Base-by-base conservation (phyloP, 2,329 filamentous ascomycete species). In the Pseudopithomyces chartarum region DNA sequence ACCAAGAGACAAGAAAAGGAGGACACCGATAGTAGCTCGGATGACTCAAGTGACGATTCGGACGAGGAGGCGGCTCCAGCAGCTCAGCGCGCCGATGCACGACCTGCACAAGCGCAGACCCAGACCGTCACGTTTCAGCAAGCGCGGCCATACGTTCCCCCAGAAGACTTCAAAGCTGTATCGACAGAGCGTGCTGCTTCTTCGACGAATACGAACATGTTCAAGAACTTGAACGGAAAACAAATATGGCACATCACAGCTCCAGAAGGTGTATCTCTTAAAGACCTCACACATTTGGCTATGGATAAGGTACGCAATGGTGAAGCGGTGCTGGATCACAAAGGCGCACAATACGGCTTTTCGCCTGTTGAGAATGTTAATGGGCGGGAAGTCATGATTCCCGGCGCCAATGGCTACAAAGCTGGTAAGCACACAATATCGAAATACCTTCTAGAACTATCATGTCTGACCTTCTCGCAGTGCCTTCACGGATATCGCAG, bases 211-310 rank as follows among this genome's bases (percentile, higher is more conserved):
- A 52, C 67, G 8, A 78, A 83, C 20, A 75, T 88, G 52, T 86
- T 90, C 65, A 82, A 79, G 65, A 84, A 85, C 64, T 71, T 88
- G 7, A 78, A 86, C 54, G 88, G 87, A 60, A 92, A 91, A 78
- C 87, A 92, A 71, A 80, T 92, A 57, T 93, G 90, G 90, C 90
- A 92, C 72, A 91, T 93, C 65, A 90, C 88, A 10, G 87, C 88
- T 3, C 90, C 90, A 2, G 84, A 86, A 6, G 85, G 85, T 11
- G 78, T 92, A 2, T 86, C 89, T n/a, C 82, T 92, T 55, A 85
- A 84, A 11, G 81, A 88, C 1, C 77, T 92, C 45, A 84, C 87
- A 68, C 82, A 87, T 61, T 78, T 91, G 58, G 82, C 87, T 36
- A 82, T 91, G 65, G 83, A 86, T 55, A 80, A 83, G 51, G 81